Conservation (phyloP, 371 early-diverging fungal genomes). For the Mortierella sp. region DNA sequence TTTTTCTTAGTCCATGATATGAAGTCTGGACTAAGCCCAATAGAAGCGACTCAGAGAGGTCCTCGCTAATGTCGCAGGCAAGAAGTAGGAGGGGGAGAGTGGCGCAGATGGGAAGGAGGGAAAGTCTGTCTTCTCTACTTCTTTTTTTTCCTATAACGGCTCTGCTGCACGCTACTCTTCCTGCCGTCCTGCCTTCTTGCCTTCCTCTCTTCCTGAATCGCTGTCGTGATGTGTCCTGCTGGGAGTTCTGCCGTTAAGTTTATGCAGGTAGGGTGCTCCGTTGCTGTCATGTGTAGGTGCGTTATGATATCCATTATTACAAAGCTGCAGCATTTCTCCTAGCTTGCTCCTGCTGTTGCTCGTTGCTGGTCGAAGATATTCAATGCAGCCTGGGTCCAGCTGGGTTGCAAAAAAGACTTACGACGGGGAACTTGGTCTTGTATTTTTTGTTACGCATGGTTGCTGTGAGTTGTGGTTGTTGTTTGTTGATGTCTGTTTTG, state of each 20-base stretch:
- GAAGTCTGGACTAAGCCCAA: not conserved
- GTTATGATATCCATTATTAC: too few relatives aligned
- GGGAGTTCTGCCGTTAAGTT: too few relatives aligned
- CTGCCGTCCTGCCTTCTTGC: not conserved
- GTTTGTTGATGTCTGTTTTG: not conserved
- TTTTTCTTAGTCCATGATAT: not conserved
- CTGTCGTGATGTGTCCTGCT: not conserved
- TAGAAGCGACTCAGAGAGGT: not conserved
- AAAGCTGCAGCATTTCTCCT: too few relatives aligned
- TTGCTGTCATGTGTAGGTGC: too few relatives aligned
- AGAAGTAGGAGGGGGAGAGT: not conserved
- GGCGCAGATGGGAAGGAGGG: not conserved
- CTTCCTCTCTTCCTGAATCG: not conserved
- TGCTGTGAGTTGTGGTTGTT: slow-evolving; percentile 16
- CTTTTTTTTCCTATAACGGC: not conserved
- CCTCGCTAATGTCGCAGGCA: not conserved
- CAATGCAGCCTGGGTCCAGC: not conserved
- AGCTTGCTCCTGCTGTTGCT: not conserved
- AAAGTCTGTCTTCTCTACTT: not conserved
- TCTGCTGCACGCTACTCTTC: not conserved
- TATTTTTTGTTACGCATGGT: slow-evolving; percentile 87
- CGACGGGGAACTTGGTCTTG: slow-evolving; percentile 93
- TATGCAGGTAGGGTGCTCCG: too few relatives aligned
- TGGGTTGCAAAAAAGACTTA: slow-evolving; percentile 56
- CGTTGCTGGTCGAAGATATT: not conserved